A percentile compares a stretch with the other conserved stretches of the same genome.
Evolutionary conservation across 805 yeast genomes (phyloP).

Genomic region (Candida odintsovae): DNA sequence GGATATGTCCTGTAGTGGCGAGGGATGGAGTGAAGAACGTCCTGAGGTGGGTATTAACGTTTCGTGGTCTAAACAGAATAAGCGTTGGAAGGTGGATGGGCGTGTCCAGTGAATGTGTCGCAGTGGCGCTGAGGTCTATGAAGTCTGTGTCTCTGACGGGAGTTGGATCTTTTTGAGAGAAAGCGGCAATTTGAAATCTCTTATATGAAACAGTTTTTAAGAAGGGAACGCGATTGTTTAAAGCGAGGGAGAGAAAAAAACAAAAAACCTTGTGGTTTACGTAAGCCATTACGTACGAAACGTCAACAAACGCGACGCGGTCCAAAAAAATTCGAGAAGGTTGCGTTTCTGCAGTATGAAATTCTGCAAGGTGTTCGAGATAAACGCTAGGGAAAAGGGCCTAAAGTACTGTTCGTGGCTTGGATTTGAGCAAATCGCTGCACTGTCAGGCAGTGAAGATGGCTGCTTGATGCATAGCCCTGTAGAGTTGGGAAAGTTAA

Average conservation of each 20-base stretch:
- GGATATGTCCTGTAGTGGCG: neutral
- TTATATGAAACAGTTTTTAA: neutral
- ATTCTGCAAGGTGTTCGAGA: neutral
- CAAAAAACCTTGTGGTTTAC: neutral
- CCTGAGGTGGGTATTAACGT: neutral
- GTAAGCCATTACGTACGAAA: conserved; percentile 4
- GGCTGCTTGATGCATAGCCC: too few relatives aligned
- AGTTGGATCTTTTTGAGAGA: neutral
- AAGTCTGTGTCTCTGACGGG: neutral
- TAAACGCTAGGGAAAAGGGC: neutral
- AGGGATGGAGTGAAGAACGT: neutral
- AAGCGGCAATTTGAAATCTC: neutral
- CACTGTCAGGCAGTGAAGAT: too few relatives aligned
- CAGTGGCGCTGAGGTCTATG: neutral
- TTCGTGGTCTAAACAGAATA: neutral
- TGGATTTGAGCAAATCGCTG: too few relatives aligned
- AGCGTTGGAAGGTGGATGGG: neutral
- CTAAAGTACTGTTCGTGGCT: neutral
- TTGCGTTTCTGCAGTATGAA: neutral
- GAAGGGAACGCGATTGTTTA: neutral
- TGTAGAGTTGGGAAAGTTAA: neutral
- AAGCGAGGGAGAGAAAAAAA: conserved; percentile 2
- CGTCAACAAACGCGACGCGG: conserved; percentile 17
- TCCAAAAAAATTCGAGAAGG: neutral
- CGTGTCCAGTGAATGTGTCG: neutral